Base-by-base conservation (phyloP, 768 basidiomycete genomes). In the Kwoniella mangroviensis region DNA sequence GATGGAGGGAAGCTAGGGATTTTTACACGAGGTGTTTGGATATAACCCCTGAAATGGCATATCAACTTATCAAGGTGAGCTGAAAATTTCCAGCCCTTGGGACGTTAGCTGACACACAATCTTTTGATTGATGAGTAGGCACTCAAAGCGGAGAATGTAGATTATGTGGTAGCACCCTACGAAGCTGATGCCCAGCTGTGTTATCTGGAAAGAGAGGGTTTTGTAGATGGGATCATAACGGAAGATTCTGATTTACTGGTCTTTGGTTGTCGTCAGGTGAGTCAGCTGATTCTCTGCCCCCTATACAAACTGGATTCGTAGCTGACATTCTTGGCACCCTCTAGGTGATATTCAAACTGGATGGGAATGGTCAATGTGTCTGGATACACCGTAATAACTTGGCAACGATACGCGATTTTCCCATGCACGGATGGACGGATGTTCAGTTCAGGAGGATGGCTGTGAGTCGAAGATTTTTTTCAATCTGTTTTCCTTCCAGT, bases 181-280 rank as follows among this genome's bases (percentile, higher is more conserved):
- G 97, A 99, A 86, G 97, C 97, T 0, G 97, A 99, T 78, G 94
- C 97, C 1, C 97, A 99, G 82, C 88, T 99, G 67, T 91, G 93
- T 55, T 98, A 91, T 83, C 88, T 99, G 54, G 97, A 98, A 79
- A 88, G 88, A 59, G 82, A 85, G 53, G 93, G 93, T 19, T 77
- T 92, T 42, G 92, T 94, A 51, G 91, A 95, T 80, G 97, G 90
- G 2, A 90, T 99, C 82, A 88, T 99, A 74, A 98, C 97, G 1
- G 97, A 99, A 84, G 97, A 98, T 84, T 98, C 95, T 0, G 97
- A 99, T 83, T 86, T 99, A 34, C 90, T 98, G 69, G 95, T 99
- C 58, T 98, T 97, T 79, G 97, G 96, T n/a, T 96, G 94, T 84
- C 87, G 87, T 74, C 90, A 88, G 63, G 94, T 97, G 12, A 69